Conservation (phyloP, 306 rosid species). For the Vicia sativa region DNA sequence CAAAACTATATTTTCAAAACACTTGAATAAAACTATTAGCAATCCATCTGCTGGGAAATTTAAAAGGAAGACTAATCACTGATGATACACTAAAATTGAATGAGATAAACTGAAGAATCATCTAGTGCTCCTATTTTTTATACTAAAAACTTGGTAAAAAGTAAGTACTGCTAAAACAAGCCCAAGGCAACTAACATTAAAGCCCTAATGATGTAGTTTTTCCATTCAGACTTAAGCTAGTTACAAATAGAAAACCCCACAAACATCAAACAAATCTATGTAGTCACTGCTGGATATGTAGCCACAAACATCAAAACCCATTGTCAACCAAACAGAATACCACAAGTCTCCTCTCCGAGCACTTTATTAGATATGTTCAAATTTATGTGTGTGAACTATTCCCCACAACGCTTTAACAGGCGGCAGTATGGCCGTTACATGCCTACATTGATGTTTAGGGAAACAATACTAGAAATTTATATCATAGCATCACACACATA, state of each 20-base stretch:
- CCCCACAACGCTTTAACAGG: background rate
- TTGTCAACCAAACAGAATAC: no score
- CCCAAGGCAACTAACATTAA: conserved; percentile 12
- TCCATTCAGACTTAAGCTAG: background rate
- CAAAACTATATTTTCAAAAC: background rate
- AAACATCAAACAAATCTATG: background rate
- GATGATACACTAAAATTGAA: conserved; percentile 2
- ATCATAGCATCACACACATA: background rate
- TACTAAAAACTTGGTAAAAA: conserved; percentile 7
- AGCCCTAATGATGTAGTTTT: background rate
- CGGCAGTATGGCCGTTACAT: background rate
- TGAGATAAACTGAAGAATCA: no score
- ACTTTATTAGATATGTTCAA: no score
- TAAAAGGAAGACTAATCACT: background rate
- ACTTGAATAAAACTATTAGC: conserved; percentile 8
- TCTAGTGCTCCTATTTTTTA: no score
- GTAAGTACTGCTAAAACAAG: background rate
- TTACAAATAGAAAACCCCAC: conserved; percentile 27
- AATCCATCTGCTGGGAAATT: conserved; percentile 1
- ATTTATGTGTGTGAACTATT: no score
- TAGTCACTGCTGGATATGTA: background rate
- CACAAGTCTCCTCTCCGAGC: no score
- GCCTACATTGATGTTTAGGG: background rate
- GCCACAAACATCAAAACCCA: no score
- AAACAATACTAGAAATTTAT: conserved; percentile 1